Evolutionary conservation across 2,329 filamentous ascomycete genomes (phyloP).

Genomic region (Clathrospora elynae): DNA sequence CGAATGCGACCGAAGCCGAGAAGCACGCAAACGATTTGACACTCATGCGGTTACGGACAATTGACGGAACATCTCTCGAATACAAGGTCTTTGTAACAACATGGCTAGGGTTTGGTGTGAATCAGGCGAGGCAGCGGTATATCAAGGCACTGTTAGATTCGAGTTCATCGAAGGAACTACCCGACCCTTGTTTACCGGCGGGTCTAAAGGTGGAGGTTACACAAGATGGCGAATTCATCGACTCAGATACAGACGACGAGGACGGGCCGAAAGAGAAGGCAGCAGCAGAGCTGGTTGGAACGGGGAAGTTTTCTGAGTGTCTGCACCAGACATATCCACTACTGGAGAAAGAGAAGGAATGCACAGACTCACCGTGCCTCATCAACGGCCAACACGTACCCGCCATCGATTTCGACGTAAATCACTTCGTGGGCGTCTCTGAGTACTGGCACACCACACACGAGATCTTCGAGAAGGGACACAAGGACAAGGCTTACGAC

Average conservation of each 20-base stretch:
- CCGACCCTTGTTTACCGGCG: conserved; percentile 87
- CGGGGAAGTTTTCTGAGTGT: conserved; percentile 86
- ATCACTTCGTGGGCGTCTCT: conserved; percentile 96
- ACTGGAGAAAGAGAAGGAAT: conserved; percentile 86
- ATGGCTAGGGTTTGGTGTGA: conserved; percentile 97
- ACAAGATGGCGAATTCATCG: conserved; percentile 67
- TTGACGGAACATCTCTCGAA: conserved; percentile 78
- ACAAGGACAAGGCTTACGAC: conserved; percentile 82
- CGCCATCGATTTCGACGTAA: conserved; percentile 94
- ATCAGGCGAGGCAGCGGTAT: conserved; percentile 85
- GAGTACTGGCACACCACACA: conserved; percentile 99
- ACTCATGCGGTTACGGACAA: conserved; percentile 78
- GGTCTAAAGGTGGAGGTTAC: conserved; percentile 76
- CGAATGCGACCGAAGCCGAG: conserved; percentile 85
- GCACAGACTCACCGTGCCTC: conserved; percentile 81
- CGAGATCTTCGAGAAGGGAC: conserved; percentile 80
- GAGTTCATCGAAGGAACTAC: conserved; percentile 69
- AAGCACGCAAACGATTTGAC: conserved; percentile 91
- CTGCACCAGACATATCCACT: conserved; percentile 80
- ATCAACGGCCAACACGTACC: conserved; percentile 91
- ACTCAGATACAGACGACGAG: conserved; percentile 50
- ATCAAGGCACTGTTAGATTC: conserved; percentile 75
- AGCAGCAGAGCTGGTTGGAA: conserved; percentile 70
- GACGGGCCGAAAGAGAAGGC: conserved; percentile 25
- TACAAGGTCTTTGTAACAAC: conserved; percentile 94